Conservation (phyloP, 2,329 filamentous ascomycete species). For the Pezicula neosporulosa region DNA sequence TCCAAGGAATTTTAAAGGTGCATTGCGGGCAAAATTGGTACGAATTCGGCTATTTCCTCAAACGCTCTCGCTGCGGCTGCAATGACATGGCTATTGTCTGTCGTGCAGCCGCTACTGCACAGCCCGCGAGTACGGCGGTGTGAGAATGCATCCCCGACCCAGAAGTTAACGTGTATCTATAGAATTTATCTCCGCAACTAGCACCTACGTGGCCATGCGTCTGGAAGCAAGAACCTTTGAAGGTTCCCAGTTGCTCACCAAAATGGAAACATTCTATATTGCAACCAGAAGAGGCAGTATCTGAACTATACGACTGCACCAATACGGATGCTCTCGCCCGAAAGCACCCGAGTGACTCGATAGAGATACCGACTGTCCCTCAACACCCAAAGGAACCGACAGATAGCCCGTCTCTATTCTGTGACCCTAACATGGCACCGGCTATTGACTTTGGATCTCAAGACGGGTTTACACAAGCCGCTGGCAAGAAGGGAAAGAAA, state of each 20-base stretch:
- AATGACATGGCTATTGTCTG: slow-evolving; percentile 17
- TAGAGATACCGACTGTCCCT: slow-evolving; percentile 16
- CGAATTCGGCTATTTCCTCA: slow-evolving; percentile 17
- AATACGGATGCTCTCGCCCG: slow-evolving; percentile 22
- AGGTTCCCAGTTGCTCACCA: slow-evolving; percentile 12
- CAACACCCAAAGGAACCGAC: slow-evolving; percentile 11
- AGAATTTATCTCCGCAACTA: slow-evolving; percentile 22
- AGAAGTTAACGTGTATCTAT: slow-evolving; percentile 27
- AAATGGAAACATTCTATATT: slow-evolving; percentile 11
- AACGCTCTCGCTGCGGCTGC: slow-evolving; percentile 7
- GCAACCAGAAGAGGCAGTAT: slow-evolving; percentile 12
- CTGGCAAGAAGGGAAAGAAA: slow-evolving; percentile 44
- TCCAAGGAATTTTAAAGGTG: slow-evolving; percentile 10
- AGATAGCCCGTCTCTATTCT: slow-evolving; percentile 33
- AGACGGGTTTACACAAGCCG: slow-evolving; percentile 50
- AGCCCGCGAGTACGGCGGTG: slow-evolving; percentile 20
- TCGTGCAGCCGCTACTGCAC: slow-evolving; percentile 28
- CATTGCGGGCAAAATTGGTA: slow-evolving; percentile 24
- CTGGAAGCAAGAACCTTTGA: slow-evolving; percentile 16
- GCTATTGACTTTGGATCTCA: slow-evolving; percentile 56
- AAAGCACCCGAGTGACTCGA: slow-evolving; percentile 16
- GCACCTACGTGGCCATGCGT: slow-evolving; percentile 25
- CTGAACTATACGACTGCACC: slow-evolving; percentile 16
- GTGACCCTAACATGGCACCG: slow-evolving; percentile 40
- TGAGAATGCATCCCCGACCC: slow-evolving; percentile 17